These are phyloP conservation scores for Thermoascus crustaceus DNA, from an alignment of 2,329 filamentous ascomycete species.

Conservation along the genomic window DNA sequence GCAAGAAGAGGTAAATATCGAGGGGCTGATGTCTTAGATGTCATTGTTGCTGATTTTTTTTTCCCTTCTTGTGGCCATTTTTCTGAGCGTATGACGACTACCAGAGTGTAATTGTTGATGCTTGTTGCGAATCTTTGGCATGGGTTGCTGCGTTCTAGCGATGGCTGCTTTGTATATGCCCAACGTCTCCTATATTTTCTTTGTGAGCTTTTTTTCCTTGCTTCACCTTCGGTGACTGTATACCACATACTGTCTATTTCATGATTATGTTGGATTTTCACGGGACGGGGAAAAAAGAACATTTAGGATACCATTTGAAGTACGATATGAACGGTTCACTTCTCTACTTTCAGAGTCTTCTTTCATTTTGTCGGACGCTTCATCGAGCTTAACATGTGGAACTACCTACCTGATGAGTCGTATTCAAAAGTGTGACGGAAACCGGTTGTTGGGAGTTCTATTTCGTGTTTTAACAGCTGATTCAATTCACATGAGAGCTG, in stretches of 20 bases:
- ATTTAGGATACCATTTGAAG: slow-evolving; percentile 1
- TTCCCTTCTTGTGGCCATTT: slow-evolving; percentile 7
- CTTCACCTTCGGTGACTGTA: slow-evolving; percentile 1
- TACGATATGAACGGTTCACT: too few relatives aligned
- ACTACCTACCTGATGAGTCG: too few relatives aligned
- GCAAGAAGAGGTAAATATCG: slow-evolving; percentile 26
- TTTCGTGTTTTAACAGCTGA: too few relatives aligned
- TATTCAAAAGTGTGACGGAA: too few relatives aligned
- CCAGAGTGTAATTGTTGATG: slow-evolving; percentile 2
- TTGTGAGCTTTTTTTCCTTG: too few relatives aligned
- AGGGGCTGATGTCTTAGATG: slow-evolving; percentile 21
- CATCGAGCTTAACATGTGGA: too few relatives aligned
- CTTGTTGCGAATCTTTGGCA: slow-evolving; percentile 4
- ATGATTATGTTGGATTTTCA: slow-evolving; percentile 10
- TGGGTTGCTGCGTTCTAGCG: slow-evolving; percentile 16
- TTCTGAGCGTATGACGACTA: too few relatives aligned
- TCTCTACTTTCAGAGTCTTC: too few relatives aligned
- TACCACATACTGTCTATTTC: not conserved
- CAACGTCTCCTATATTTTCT: too few relatives aligned
- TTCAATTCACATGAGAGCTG: too few relatives aligned
- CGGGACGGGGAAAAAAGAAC: not conserved
- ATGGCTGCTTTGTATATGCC: not conserved
- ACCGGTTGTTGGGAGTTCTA: too few relatives aligned
- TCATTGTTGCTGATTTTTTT: slow-evolving; percentile 13
- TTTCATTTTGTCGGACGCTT: too few relatives aligned